These are phyloP conservation scores for Suhomyces taliae DNA, from an alignment of 1,139 yeast species.

Conservation along the genomic window DNA sequence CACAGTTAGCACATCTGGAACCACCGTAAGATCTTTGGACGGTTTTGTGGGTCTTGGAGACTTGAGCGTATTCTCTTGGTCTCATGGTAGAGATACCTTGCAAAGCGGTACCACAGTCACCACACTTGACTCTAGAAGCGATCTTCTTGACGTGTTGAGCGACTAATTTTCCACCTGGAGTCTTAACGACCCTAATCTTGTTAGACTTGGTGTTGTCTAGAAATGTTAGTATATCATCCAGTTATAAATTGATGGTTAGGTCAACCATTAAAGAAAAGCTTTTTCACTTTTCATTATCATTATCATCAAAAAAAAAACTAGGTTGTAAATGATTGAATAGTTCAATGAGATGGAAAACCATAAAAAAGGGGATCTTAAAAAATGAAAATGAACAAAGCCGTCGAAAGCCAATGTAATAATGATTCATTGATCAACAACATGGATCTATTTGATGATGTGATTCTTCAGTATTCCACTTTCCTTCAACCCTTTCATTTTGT, in stretches of 20 bases:
- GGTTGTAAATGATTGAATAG: too few relatives aligned
- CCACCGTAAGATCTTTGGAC: conserved; percentile 99
- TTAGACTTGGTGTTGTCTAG: conserved; percentile 97
- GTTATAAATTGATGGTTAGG: too few relatives aligned
- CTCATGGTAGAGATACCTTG: conserved; percentile 93
- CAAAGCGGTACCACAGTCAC: conserved; percentile 93
- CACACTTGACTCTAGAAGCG: conserved; percentile 97
- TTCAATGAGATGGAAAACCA: too few relatives aligned
- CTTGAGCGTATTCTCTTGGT: conserved; percentile 95
- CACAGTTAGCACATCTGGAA: conserved; percentile 97
- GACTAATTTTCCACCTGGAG: conserved; percentile 98
- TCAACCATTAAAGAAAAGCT: not conserved
- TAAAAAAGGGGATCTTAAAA: too few relatives aligned
- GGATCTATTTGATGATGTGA: too few relatives aligned
- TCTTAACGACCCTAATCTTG: conserved; percentile 98
- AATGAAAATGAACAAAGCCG: too few relatives aligned
- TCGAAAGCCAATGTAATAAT: too few relatives aligned
- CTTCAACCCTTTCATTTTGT: too few relatives aligned
- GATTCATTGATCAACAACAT: too few relatives aligned
- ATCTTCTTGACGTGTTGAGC: conserved; percentile 96
- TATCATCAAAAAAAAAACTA: not conserved
- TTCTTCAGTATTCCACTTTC: too few relatives aligned
- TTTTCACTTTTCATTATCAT: not conserved
- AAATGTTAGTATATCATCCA: conserved; percentile 37
- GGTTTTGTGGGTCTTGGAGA: conserved; percentile 95